Evolutionary conservation across 108 stramenopile genomes (phyloP).

Genomic region (Phaeodactylum tricornutum): DNA sequence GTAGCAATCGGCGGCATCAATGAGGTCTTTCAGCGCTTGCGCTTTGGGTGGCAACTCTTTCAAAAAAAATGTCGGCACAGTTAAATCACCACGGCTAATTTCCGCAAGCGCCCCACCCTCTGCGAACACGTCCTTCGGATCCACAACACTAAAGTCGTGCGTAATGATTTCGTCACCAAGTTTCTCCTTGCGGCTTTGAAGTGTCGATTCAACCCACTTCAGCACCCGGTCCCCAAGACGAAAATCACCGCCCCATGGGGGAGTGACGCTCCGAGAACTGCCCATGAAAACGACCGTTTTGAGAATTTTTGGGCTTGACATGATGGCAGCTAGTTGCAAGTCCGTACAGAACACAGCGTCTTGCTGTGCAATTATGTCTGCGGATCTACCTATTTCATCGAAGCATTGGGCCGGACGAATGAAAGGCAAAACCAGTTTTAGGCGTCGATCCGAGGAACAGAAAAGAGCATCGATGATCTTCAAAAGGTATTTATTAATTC

Average conservation of each 20-base stretch:
- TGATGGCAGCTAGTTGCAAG: too few relatives aligned
- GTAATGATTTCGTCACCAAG: slow-evolving; percentile 31
- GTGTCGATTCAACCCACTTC: slow-evolving; percentile 34
- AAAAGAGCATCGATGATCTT: too few relatives aligned
- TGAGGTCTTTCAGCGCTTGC: slow-evolving; percentile 25
- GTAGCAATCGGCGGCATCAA: slow-evolving; percentile 59
- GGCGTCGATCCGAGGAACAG: too few relatives aligned
- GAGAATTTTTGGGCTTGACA: too few relatives aligned
- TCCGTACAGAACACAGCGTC: too few relatives aligned
- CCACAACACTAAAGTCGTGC: slow-evolving; percentile 40
- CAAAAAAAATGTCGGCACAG: slow-evolving; percentile 34
- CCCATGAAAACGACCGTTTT: slow-evolving; percentile 69
- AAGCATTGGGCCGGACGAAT: too few relatives aligned
- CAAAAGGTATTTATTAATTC: too few relatives aligned
- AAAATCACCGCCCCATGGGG: slow-evolving; percentile 47
- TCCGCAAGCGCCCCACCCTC: slow-evolving; percentile 31
- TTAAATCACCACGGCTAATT: slow-evolving; percentile 36
- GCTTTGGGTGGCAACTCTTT: slow-evolving; percentile 29
- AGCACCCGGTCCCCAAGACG: slow-evolving; percentile 48
- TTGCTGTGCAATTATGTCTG: too few relatives aligned
- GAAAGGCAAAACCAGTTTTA: too few relatives aligned
- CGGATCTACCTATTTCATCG: too few relatives aligned
- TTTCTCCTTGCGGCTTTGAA: slow-evolving; percentile 16
- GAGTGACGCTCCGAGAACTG: slow-evolving; percentile 27
- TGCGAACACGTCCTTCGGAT: slow-evolving; percentile 50